Conservation (phyloP, 2,329 filamentous ascomycete species). For the Clonostachys solani region DNA sequence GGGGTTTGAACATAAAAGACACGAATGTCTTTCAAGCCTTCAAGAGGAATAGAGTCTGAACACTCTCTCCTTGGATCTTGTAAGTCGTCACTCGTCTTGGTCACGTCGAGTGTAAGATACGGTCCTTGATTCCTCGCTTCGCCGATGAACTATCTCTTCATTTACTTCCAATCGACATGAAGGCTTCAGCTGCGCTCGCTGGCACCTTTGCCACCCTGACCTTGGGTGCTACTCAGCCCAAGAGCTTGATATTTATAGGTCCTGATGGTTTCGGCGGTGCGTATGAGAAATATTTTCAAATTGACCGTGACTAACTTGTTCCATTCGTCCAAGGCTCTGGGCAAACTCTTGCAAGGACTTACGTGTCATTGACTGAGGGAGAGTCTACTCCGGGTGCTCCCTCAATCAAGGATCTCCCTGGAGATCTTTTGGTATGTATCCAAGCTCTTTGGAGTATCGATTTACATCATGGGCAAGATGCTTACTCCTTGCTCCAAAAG, state of each 20-base stretch:
- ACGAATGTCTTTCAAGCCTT: no score
- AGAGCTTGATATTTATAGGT: slow-evolving; percentile 10
- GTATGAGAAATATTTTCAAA: neutral
- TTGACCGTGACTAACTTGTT: no score
- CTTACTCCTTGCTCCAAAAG: neutral
- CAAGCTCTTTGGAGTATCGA: neutral
- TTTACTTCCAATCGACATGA: slow-evolving; percentile 3
- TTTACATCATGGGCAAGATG: neutral
- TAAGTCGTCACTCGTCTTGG: no score
- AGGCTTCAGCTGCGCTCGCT: slow-evolving; percentile 4
- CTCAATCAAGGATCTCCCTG: neutral
- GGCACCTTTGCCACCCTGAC: slow-evolving; percentile 5
- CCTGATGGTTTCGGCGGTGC: slow-evolving; percentile 9
- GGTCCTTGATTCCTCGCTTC: no score
- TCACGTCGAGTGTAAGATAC: no score
- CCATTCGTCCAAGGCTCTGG: no score
- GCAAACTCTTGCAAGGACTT: slow-evolving; percentile 4
- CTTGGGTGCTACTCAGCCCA: slow-evolving; percentile 6
- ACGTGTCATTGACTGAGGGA: slow-evolving; percentile 5
- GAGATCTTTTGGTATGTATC: slow-evolving; percentile 3
- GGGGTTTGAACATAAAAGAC: no score
- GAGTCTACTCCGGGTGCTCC: slow-evolving; percentile 2
- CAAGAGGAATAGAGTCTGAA: no score
- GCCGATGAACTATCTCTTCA: neutral
- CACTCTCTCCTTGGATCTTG: no score